These are phyloP conservation scores for Fusarium sp. DNA, from an alignment of 2,329 filamentous ascomycete species.

Conservation along the genomic window DNA sequence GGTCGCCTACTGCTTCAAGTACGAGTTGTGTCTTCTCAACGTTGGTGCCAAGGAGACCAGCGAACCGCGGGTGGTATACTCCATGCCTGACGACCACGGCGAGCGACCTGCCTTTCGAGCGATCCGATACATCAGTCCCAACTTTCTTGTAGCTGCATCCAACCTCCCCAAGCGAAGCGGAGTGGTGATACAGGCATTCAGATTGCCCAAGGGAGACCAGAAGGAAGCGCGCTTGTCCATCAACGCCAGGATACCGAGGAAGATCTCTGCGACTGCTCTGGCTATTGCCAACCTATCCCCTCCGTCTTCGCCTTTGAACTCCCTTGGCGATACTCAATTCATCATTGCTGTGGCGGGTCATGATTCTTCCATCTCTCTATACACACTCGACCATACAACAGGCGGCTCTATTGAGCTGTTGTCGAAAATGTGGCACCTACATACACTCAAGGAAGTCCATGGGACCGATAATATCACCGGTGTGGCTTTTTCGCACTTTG, in stretches of 20 bases:
- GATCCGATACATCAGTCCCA: conserved; percentile 71
- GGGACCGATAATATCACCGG: conserved; percentile 70
- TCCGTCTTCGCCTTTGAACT: conserved; percentile 63
- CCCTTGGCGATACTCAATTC: conserved; percentile 79
- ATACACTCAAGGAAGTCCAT: conserved; percentile 69
- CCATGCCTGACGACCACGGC: conserved; percentile 65
- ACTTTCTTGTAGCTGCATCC: conserved; percentile 70
- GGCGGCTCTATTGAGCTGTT: conserved; percentile 65
- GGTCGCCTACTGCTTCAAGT: conserved; percentile 84
- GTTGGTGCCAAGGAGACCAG: conserved; percentile 64
- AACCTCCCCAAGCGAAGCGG: conserved; percentile 74
- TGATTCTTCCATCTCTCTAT: conserved; percentile 83
- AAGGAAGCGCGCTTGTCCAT: conserved; percentile 65
- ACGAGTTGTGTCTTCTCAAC: conserved; percentile 79
- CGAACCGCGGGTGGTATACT: conserved; percentile 70
- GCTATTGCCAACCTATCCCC: conserved; percentile 80
- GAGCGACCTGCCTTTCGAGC: conserved; percentile 69
- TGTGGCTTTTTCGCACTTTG: conserved; percentile 71
- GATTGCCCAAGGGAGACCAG: conserved; percentile 61
- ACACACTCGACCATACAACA: conserved; percentile 79
- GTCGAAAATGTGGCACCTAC: conserved; percentile 66
- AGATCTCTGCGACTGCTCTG: conserved; percentile 82
- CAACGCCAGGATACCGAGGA: conserved; percentile 72
- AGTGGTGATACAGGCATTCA: conserved; percentile 69
- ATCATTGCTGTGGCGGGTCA: conserved; percentile 85